Evolutionary conservation across 805 yeast species (phyloP), one percentile per base, ranked within the genome.

Genomic region (Saturnispora sanitii): DNA sequence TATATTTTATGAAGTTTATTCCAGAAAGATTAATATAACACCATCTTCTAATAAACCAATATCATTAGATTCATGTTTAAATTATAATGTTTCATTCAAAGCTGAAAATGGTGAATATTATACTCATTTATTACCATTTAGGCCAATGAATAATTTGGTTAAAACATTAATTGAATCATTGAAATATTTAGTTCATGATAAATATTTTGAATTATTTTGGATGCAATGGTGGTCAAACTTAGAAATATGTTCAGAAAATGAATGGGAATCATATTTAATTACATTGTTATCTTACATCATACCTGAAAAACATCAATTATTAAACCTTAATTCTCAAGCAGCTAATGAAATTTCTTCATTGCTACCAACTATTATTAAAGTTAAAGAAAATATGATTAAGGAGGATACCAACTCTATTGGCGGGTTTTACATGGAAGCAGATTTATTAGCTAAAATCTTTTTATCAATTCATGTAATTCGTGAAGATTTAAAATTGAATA

Each of bases 381-480:
- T 57, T 3, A 51, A 49, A 33, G 13, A 47, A 37, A 15, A 22
- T 47, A 51, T 27, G 30, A 27, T 26, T 32, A 40, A 28, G 11
- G 25, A 33, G 3, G 29, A 33, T 6, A 6, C 33, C 12, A 13
- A n/a, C 6, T 27, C 28, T 17, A 27, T 15, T n/a, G 23, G 39
- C 4, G 38, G 37, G 8, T 32, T 47, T 15, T 26, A 36, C 5
- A 47, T 45, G 25, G 60, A 65, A n/a, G 75, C 75, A 23, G 42
- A 39, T 28, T 58, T 77, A 50, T 61, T 78, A 0, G 82, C 90
- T 0, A 77, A 73, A 43, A 68, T 84, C 9, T 68, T 78, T 0
- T 58, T 82, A 20, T 74, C 87, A 0, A 59, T 90, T 35, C 96
- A 88, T 60, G 53, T 87, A 29, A 61, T 85, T 2, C 64, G 87